Evolutionary conservation across 345 rosid genomes (phyloP).

Genomic region (Eucalyptus melliodora): DNA sequence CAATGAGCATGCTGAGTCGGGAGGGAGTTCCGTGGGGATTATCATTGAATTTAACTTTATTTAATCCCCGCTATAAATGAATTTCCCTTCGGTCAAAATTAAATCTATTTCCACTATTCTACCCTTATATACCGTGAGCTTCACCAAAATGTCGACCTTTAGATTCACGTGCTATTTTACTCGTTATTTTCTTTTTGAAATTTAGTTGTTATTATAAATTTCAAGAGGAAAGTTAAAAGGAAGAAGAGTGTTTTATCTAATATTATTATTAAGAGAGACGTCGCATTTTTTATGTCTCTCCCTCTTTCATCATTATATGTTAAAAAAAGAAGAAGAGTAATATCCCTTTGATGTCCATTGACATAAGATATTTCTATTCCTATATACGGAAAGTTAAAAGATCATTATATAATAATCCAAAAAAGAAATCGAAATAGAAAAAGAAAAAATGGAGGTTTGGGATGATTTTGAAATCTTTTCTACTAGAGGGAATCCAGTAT

Average conservation of each 20-base stretch:
- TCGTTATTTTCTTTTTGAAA: neutral
- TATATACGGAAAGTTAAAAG: no score
- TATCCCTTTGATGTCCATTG: no score
- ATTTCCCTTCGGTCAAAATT: no score
- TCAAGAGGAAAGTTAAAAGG: neutral
- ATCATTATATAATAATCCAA: no score
- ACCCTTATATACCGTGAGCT: neutral
- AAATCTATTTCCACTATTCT: neutral
- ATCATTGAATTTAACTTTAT: neutral
- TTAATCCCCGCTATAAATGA: no score
- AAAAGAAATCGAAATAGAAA: no score
- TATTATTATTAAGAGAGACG: neutral
- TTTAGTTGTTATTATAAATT: neutral
- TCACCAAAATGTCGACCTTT: neutral
- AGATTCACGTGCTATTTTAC: neutral
- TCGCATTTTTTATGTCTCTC: neutral
- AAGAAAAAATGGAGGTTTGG: no score
- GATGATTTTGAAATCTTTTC: no score
- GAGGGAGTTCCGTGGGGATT: neutral
- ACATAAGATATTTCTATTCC: no score
- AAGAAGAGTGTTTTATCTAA: no score
- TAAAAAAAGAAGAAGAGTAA: no score
- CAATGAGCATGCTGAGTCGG: neutral
- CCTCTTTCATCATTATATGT: neutral
- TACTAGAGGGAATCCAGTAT: no score